Evolutionary conservation across 2,329 filamentous ascomycete species (phyloP).

Genomic region (Diaporthe sp.): DNA sequence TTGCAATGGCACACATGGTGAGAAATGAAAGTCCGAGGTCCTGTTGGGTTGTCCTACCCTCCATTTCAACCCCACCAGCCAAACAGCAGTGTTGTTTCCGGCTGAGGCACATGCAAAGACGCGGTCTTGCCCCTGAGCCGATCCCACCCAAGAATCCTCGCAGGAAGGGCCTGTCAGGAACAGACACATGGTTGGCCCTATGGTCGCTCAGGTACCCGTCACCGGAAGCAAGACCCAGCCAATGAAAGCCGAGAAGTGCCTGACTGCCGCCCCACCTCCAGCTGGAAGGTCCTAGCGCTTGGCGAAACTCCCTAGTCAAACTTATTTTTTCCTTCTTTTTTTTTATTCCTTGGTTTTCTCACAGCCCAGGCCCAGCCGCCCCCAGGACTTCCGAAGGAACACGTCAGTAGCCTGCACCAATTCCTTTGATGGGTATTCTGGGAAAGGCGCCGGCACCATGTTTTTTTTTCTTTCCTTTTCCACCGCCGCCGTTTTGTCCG

Average conservation of each 20-base stretch:
- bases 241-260: slow-evolving; percentile 45
- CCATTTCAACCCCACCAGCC: slow-evolving; percentile 7
- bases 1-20: slow-evolving; percentile 20
- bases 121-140: slow-evolving; percentile 35
- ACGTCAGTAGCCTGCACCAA: slow-evolving; percentile 12
- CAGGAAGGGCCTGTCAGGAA: slow-evolving; percentile 50
- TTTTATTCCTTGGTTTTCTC: background rate
- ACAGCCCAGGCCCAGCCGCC: slow-evolving; percentile 7
- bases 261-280: slow-evolving; percentile 35
- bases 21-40: slow-evolving; percentile 17
- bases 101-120: slow-evolving; percentile 32
- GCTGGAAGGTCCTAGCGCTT: slow-evolving; percentile 34
- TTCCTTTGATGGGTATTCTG: background rate
- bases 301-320: slow-evolving; percentile 25
- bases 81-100: slow-evolving; percentile 27
- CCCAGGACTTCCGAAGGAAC: slow-evolving; percentile 11
- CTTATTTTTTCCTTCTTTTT: slow-evolving; percentile 33
- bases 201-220: slow-evolving; percentile 57
- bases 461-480: slow-evolving; percentile 1
- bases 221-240: slow-evolving; percentile 47
- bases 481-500: slow-evolving; percentile 12
- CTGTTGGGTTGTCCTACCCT: slow-evolving; percentile 27
- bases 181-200: slow-evolving; percentile 51
- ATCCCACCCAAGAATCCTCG: slow-evolving; percentile 39
- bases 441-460: slow-evolving; percentile 1